Evolutionary conservation across 257 asterid genomes (phyloP), one percentile per base, ranked within the genome.

Genomic region (Misopates orontium): DNA sequence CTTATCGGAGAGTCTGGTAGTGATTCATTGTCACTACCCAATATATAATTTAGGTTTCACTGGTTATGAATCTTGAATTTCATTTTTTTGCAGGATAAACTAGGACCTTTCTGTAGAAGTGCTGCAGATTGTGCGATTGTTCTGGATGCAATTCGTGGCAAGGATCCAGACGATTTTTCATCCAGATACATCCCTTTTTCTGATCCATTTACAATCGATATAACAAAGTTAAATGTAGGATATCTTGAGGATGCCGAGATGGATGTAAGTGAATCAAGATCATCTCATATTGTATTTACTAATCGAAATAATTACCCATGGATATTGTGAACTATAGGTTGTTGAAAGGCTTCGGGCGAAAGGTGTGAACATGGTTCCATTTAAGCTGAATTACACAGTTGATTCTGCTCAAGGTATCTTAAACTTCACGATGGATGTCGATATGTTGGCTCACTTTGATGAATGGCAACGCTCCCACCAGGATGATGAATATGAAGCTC

Each of bases 1-100:
- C 87, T 74, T 87, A 71, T 87, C 99, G 0, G 99, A 93, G 79
- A 93, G 99, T 79, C 83, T 93, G 97, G 99, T 93, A 85, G n/a
- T 22, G 42, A n/a, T 23, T 62, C 56, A 10, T 20, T 52, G 18
- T 23, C 39, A 31, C 24, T 68, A 56, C 53, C n/a, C 15, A 54
- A 2, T 21, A 13, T 36, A 36, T n/a, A 9, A 31, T 58, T 66
- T 10, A 62, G 19, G 49, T 42, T 44, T 17, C 12, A 18, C 45
- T 20, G 45, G 58, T n/a, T 20, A 28, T 49, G 32, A 74, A 24
- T 22, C 49, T 61, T 10, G 28, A 62, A 24, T 44, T 15, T 24
- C 9, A 36, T 57, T 10, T 58, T 13, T 62, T 64, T 40, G 20
- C 85, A 92, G 98, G 99, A 93, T 61, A 93, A 83, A 77, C 73